Evolutionary conservation across 2,329 filamentous ascomycete species (phyloP), one percentile per base, ranked within the genome.

Genomic region (Alternaria infectoria): DNA sequence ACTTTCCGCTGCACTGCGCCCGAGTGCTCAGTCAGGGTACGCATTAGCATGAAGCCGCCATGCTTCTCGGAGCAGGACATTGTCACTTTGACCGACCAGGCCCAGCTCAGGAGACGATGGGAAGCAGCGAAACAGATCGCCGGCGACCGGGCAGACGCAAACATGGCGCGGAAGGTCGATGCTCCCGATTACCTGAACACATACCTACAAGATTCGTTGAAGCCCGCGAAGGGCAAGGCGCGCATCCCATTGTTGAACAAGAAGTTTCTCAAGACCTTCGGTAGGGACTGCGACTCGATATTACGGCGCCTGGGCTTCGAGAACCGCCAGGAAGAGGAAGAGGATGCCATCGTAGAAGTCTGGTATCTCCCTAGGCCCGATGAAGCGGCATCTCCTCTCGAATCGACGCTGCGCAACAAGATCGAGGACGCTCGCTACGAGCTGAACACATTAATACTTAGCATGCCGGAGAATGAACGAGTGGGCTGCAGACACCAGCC

Each of bases 241-340:
- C 77, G 82, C 47, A 89, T 91, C 68, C 85, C 86, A 6, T 80
- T 85, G 8, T 77, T 84, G 15, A 91, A 92, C 72, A 89, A 89
- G 73, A 86, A 86, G 60, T 92, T 90, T 68, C 82, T 87, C 69
- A 83, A 87, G 64, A 86, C 86, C 2, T 90, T 91, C 74, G 89
- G 88, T 10, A 80, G 84, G 45, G 87, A 90, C 52, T 91, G 89
- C 73, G 82, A 84, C 67, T 80, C 83, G 11, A 74, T 92, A 26
- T 79, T 92, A 17, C 80, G 84, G 59, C 85, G 83, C 49, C 74
- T 91, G 32, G 88, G 86, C 2, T 92, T 91, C 70, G 80, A 72
- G 25, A 79, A 77, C 15, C 57, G 60, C 21, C 25, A 67, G 32
- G 76, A 78, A 63, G 65, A 71, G 15, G 70, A 77, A 15, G 80